Evolutionary conservation across 441 rosid genomes (phyloP), one percentile per base, ranked within the genome.

Genomic region (Corymbia calophylla): DNA sequence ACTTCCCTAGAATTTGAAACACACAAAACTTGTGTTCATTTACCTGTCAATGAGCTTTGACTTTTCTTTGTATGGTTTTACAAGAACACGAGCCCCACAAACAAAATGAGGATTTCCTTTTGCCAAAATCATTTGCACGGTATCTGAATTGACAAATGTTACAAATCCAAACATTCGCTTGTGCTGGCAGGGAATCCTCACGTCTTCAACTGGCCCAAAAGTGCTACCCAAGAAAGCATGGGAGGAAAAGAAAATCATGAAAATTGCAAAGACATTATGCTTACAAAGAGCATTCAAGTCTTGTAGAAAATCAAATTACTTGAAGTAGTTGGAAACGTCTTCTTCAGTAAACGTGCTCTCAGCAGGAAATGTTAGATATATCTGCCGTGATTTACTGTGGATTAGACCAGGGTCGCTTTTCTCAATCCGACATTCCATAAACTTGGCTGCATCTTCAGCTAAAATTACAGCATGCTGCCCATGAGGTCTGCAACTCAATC

Each of bases 161-260:
- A 98, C 99, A 87, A 98, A 98, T 51, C 99, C 99, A 87, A 96
- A 98, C 99, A 97, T 98, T 90, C 98, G 93, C 93, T 95, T 96
- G 89, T 96, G 95, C 62, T 97, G 99, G 93, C 96, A 96, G 15
- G 99, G 99, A 88, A 98, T 97, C 94, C 99, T 93, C 62, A 96
- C 99, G 90, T 98, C 99, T 91, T 97, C 97, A 87, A 97, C 99
- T 4, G 93, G 97, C 80, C 99, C 99, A 17, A 95, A 96, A 90
- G 94, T 95, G 91, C 97, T 96, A 88, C 82, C 92, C 51, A 88
- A 17, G 58, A 48, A 91, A 88, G 62, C 87, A 87, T 87, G 53
- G 88, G 87, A 90, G 53, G 56, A 86, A 87, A 44, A 23, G 9
- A 39, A 84, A 70, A 87, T 85, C 87, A 87, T 53, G 53, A 27